A percentile compares a stretch with the other conserved stretches of the same genome.
These are phyloP conservation scores for Helichrysum umbraculigerum DNA, from an alignment of 129 eudicot genomes.

Conservation along the genomic window DNA sequence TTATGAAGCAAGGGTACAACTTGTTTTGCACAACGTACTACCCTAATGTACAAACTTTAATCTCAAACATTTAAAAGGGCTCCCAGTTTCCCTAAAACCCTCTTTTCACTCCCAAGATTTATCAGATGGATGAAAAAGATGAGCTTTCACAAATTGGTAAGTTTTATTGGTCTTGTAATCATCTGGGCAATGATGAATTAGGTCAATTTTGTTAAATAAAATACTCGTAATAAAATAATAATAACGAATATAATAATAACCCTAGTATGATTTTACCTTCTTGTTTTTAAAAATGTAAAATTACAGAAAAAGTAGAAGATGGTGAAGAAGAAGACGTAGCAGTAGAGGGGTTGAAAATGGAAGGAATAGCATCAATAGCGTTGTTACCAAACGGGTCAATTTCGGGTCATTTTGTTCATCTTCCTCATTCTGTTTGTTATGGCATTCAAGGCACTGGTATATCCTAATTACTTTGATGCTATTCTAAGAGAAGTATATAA, in stretches of 20 bases:
- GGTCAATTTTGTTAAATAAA: too few relatives aligned
- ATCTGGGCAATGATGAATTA: slow-evolving; percentile 7
- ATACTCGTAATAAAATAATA: too few relatives aligned
- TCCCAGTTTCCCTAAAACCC: slow-evolving; percentile 11
- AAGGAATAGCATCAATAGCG: slow-evolving; percentile 93
- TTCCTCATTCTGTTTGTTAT: slow-evolving; percentile 79
- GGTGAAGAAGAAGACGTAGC: slow-evolving; percentile 31
- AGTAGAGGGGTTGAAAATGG: slow-evolving; percentile 46
- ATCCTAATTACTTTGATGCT: slow-evolving; percentile 9
- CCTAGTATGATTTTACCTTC: neutral
- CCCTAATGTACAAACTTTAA: neutral
- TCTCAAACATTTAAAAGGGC: neutral
- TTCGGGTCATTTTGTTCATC: slow-evolving; percentile 93
- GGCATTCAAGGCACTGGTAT: slow-evolving; percentile 91
- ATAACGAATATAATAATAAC: neutral
- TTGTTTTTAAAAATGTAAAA: slow-evolving; percentile 5
- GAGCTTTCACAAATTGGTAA: slow-evolving; percentile 39
- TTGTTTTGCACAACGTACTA: slow-evolving; percentile 28
- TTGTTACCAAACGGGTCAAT: slow-evolving; percentile 76
- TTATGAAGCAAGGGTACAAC: neutral
- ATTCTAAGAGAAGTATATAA: neutral
- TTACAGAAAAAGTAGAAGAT: slow-evolving; percentile 17
- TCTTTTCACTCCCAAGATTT: slow-evolving; percentile 2
- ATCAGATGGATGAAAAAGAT: slow-evolving; percentile 32
- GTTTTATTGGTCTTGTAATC: neutral